Percentiles rank a stretch among this genome's conserved stretches.
Conservation (phyloP, 2,329 filamentous ascomycete genomes). For the Metarhizium anisopliae region DNA sequence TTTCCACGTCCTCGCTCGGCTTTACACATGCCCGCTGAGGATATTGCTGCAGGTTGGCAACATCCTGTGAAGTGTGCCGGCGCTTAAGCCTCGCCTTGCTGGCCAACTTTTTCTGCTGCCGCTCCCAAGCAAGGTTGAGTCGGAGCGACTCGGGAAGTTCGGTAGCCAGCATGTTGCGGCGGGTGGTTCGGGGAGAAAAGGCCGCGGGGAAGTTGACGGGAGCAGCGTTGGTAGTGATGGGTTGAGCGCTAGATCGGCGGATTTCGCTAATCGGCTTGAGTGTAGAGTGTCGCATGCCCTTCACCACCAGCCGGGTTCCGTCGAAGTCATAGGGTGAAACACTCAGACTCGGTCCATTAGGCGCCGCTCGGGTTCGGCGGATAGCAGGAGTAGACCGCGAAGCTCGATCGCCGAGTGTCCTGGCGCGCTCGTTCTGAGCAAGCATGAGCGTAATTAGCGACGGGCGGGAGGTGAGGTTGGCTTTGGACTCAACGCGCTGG, state of each 20-base stretch:
- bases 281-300: constrained; percentile 40
- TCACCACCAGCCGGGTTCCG: constrained; percentile 56
- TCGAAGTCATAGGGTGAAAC: constrained; percentile 50
- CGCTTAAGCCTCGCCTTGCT: too few relatives aligned
- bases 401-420: constrained; percentile 59
- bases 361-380: constrained; percentile 48
- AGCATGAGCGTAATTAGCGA: constrained; percentile 88
- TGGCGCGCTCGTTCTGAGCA: constrained; percentile 64
- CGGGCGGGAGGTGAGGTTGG: constrained; percentile 73
- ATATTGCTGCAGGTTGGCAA: constrained; percentile 78
- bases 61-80: constrained; percentile 81
- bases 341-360: constrained; percentile 33
- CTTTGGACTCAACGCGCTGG: constrained; percentile 81
- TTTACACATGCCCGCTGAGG: constrained; percentile 57
- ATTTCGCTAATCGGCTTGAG: constrained; percentile 52
- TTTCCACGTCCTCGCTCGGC: constrained; percentile 52
- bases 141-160: constrained; percentile 90
- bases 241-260: constrained; percentile 60
- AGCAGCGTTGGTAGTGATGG: constrained; percentile 67
- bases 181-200: constrained; percentile 82
- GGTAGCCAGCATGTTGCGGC: constrained; percentile 90
- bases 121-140: constrained; percentile 87
- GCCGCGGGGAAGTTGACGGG: constrained; percentile 59
- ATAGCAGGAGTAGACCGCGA: constrained; percentile 61
- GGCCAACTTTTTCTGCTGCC: constrained; percentile 92